phyloP scores from a whole-genome alignment of 768 basidiomycete species.

The Mycena polygramma region DNA sequence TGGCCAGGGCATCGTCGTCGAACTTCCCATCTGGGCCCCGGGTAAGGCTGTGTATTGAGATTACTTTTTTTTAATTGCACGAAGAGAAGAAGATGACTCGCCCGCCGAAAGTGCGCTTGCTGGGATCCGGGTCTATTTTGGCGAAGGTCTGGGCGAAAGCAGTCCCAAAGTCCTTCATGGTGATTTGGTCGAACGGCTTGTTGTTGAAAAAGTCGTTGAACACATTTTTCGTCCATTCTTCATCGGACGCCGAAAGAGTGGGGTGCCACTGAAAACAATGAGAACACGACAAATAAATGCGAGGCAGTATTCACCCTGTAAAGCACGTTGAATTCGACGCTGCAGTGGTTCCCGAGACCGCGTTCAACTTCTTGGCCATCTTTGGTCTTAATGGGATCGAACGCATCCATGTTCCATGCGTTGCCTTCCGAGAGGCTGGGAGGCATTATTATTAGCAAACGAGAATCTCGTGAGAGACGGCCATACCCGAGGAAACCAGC shows the following conservation, averaged over 20 bases:
- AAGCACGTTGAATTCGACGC: slow-evolving; percentile 75
- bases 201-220: slow-evolving; percentile 58
- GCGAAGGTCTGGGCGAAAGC: slow-evolving; percentile 38
- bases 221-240: slow-evolving; percentile 62
- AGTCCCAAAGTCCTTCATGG: slow-evolving; percentile 42
- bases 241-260: slow-evolving; percentile 61
- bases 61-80: slow-evolving; percentile 8
- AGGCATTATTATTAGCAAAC: background rate
- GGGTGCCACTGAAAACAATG: slow-evolving; percentile 65
- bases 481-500: slow-evolving; percentile 65
- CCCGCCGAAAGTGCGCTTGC: slow-evolving; percentile 62
- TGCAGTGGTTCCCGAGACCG: slow-evolving; percentile 76
- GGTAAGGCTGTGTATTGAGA: slow-evolving; percentile 49
- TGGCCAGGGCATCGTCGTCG: slow-evolving; percentile 64
- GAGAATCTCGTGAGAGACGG: background rate
- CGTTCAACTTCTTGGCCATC: slow-evolving; percentile 53
- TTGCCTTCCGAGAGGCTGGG: slow-evolving; percentile 60
- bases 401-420: slow-evolving; percentile 66
- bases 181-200: slow-evolving; percentile 52
- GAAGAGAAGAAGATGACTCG: slow-evolving; percentile 39
- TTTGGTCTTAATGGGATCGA: slow-evolving; percentile 57
- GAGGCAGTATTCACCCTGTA: slow-evolving; percentile 50
- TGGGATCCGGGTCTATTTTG: slow-evolving; percentile 40
- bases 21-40: slow-evolving; percentile 65
- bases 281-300: background rate